These are phyloP conservation scores for Tilletia walkeri DNA, from an alignment of 1,284 basidiomycete genomes.

Conservation along the genomic window DNA sequence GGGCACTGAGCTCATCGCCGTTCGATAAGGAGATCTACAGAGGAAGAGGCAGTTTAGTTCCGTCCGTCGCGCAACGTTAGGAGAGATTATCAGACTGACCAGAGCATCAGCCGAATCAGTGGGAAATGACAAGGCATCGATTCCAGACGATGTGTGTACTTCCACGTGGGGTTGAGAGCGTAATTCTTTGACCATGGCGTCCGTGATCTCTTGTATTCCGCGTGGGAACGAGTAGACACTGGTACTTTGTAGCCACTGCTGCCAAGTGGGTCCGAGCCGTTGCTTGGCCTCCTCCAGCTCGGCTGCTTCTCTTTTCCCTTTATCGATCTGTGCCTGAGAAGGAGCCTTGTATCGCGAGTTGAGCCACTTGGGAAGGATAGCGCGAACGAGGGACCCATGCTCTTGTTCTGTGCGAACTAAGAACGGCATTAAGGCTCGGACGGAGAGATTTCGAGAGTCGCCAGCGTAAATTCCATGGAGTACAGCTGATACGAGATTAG, in stretches of 20 bases:
- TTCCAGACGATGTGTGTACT: conserved; percentile 60
- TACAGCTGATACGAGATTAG: conserved; percentile 75
- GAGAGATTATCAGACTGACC: background rate
- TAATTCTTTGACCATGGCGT: conserved; percentile 63
- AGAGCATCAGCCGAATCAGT: background rate
- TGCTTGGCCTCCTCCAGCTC: conserved; percentile 20
- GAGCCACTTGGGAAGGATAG: conserved; percentile 59
- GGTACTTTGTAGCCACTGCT: conserved; percentile 63
- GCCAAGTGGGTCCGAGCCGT: conserved; percentile 58
- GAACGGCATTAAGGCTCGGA: conserved; percentile 72
- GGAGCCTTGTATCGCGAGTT: conserved; percentile 31
- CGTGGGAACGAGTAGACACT: conserved; percentile 78
- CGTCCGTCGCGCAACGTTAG: background rate
- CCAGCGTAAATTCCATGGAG: conserved; percentile 91
- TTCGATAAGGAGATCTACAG: background rate
- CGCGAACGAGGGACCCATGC: conserved; percentile 69
- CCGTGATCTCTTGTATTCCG: conserved; percentile 71
- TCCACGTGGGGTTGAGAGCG: conserved; percentile 63
- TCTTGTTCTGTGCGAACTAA: conserved; percentile 72
- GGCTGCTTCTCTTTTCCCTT: conserved; percentile 22
- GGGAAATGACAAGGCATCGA: conserved; percentile 49
- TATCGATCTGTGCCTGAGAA: conserved; percentile 26
- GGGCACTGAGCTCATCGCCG: conserved; percentile 25
- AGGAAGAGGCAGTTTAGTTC: background rate
- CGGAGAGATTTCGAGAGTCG: conserved; percentile 72